These are phyloP conservation scores for Kluyveromyces sp. DNA, from an alignment of 1,139 yeast genomes.

Conservation along the genomic window DNA sequence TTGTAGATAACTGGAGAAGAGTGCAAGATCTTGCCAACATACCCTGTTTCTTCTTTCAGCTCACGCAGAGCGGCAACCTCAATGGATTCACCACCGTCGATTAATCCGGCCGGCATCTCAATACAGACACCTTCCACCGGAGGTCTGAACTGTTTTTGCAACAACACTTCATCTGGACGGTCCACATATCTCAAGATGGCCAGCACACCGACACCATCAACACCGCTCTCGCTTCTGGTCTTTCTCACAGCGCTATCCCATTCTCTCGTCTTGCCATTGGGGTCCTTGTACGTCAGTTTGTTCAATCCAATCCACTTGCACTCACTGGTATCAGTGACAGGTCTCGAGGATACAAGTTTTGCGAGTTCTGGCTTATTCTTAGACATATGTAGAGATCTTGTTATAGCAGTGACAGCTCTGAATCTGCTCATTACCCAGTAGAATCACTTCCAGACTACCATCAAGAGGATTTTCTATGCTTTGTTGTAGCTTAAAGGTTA, in stretches of 20 bases:
- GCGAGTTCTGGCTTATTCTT: conserved; percentile 36
- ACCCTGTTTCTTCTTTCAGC: conserved; percentile 87
- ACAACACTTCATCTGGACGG: conserved; percentile 49
- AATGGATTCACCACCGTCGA: conserved; percentile 75
- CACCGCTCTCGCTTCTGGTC: conserved; percentile 58
- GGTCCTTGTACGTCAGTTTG: conserved; percentile 63
- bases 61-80: conserved; percentile 83
- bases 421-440: neutral
- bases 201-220: conserved; percentile 86
- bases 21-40: conserved; percentile 46
- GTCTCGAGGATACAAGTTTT: conserved; percentile 31
- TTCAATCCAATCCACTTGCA: conserved; percentile 52
- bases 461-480: neutral
- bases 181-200: conserved; percentile 53
- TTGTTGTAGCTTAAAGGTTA: neutral
- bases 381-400: conserved; percentile 1
- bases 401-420: neutral
- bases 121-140: conserved; percentile 83
- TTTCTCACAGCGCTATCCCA: conserved; percentile 92
- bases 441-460: too few relatives aligned
- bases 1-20: conserved; percentile 58
- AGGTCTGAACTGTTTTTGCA: conserved; percentile 87
- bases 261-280: conserved; percentile 50
- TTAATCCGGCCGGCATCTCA: conserved; percentile 91
- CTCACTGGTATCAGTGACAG: conserved; percentile 38